Percentiles rank a stretch among this genome's conserved stretches.
Conservation (phyloP, 2,329 filamentous ascomycete genomes). For the Drechslerella stenobrocha region DNA sequence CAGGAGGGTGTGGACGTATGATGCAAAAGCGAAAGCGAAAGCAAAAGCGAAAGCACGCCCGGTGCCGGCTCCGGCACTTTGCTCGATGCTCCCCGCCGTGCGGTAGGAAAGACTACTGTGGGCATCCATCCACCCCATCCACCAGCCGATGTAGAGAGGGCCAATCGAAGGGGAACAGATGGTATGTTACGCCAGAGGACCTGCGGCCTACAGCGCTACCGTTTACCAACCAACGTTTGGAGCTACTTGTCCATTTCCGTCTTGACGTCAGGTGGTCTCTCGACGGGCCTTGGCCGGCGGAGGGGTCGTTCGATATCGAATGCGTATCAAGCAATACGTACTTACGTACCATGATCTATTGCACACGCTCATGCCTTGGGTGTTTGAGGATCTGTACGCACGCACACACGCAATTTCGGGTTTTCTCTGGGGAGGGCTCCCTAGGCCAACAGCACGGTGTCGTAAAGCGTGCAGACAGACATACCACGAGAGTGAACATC, state of each 20-base stretch:
- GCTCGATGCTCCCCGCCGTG: too few species aligned
- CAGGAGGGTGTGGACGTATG: slow-evolving; percentile 18
- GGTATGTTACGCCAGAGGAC: slow-evolving; percentile 10
- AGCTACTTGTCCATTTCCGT: slow-evolving; percentile 44
- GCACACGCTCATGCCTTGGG: slow-evolving; percentile 1
- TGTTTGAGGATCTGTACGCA: slow-evolving; percentile 1
- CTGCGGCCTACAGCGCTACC: too few species aligned
- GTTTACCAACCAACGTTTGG: not conserved
- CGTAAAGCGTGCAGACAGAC: not conserved
- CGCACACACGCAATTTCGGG: too few species aligned
- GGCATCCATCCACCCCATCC: too few species aligned
- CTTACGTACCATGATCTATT: too few species aligned
- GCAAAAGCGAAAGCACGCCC: too few species aligned
- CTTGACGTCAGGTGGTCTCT: slow-evolving; percentile 43
- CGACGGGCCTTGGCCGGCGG: slow-evolving; percentile 17
- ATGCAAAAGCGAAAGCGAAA: too few species aligned
- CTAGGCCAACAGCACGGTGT: not conserved
- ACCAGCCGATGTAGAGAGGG: slow-evolving; percentile 11
- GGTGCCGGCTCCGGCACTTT: slow-evolving; percentile 35
- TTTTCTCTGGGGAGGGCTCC: not conserved
- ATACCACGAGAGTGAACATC: slow-evolving; percentile 3
- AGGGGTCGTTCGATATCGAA: too few species aligned
- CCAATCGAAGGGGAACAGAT: slow-evolving; percentile 47
- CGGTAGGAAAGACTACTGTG: too few species aligned
- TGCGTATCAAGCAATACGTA: too few species aligned